Evolutionary conservation across 257 asterid genomes (phyloP).

Genomic region (Petunia secreta): DNA sequence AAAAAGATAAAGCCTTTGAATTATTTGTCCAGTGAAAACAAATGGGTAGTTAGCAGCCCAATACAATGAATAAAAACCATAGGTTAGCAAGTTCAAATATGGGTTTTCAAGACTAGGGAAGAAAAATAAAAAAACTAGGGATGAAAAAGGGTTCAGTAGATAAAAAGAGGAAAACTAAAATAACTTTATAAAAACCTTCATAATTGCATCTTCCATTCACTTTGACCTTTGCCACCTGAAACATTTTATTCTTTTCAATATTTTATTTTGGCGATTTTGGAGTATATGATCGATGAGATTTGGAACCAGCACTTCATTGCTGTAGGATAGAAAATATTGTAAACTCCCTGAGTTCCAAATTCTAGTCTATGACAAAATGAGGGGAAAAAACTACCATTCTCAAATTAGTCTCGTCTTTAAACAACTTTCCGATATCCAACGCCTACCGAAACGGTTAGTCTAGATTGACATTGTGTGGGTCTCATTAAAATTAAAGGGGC

Average conservation of each 20-base stretch:
- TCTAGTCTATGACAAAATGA: too few species aligned
- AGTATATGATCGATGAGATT: neutral
- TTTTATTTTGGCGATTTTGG: neutral
- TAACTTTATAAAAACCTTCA: neutral
- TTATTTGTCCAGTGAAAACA: slow-evolving; percentile 9
- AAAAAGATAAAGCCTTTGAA: neutral
- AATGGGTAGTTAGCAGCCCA: neutral
- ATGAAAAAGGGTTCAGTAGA: neutral
- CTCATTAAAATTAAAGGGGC: too few species aligned
- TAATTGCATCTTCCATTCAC: slow-evolving; percentile 16
- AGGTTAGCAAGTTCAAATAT: neutral
- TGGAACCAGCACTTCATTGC: neutral
- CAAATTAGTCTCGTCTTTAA: too few species aligned
- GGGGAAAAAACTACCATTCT: too few species aligned
- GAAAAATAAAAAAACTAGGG: neutral
- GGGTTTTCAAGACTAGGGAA: neutral
- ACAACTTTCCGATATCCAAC: too few species aligned
- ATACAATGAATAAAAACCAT: neutral
- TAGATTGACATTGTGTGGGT: too few species aligned
- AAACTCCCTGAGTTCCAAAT: too few species aligned
- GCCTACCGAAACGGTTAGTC: too few species aligned
- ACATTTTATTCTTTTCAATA: too few species aligned
- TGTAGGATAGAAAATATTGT: neutral
- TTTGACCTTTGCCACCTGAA: neutral
- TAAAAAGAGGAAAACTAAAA: neutral